Evolutionary conservation across 148 eudicot species (phyloP), one percentile per base, ranked within the genome.

Genomic region (Nepenthes mirabilis): DNA sequence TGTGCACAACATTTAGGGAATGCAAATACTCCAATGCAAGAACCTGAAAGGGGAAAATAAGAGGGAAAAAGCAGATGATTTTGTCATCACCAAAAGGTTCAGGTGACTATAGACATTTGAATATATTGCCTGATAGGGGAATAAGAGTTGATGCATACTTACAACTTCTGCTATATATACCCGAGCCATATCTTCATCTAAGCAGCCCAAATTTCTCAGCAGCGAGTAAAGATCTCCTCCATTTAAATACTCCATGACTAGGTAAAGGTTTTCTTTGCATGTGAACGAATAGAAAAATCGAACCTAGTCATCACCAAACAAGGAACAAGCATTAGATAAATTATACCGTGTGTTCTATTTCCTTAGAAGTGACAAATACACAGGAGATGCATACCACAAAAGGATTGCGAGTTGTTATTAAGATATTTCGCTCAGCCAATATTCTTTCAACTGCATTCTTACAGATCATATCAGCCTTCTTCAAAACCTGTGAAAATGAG

Each of bases 281-380:
- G 99, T 94, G 79, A 94, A 94, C 55, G 99, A 94, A 80, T 94
- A 94, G 79, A 86, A 94, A 80, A 94, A 89, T 8, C 99, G 80
- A 62, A 94, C 99, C 99, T 93, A 88, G 75, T 63, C 80, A 72
- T 58, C 70, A 65, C 65, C 58, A 71, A 23, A 70, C 36, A 48
- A 68, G 64, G 54, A 68, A 35, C 56, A 66, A 6, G 57, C 58
- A 64, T 69, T 62, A 69, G 52, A 62, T 47, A 77, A 62, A 59
- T 63, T 65, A 43, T 62, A 58, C 57, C 43, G 58, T 34, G 61
- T 36, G 62, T 47, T 66, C 11, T 60, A 23, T 33, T 65, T 56
- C 36, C 23, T 37, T 33, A 14, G 6, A 33, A 12, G 40, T 9
- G 34, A 35, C 33, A 52, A 72, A 57, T 9, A 61, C 9, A 9